Conservation (phyloP, 2,329 filamentous ascomycete species). For the Metarhizium rileyi region DNA sequence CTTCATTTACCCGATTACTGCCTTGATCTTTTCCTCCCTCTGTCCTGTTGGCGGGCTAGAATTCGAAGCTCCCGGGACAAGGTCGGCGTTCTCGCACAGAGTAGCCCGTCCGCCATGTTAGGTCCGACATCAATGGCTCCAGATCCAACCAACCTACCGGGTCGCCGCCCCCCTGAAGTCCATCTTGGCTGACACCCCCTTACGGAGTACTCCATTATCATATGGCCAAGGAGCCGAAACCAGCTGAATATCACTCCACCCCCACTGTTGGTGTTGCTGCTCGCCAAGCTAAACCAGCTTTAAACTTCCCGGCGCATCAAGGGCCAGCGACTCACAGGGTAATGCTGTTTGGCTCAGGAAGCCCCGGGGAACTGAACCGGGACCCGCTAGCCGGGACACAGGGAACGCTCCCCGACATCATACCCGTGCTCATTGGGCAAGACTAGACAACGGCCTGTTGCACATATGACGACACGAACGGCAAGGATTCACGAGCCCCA, state of each 20-base stretch:
- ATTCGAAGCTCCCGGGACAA: neutral
- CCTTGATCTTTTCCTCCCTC: neutral
- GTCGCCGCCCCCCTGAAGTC: constrained; percentile 5
- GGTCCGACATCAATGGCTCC: constrained; percentile 3
- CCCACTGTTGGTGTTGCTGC: neutral
- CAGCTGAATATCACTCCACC: neutral
- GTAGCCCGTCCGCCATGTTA: neutral
- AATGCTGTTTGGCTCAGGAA: neutral
- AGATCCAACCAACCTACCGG: constrained; percentile 13
- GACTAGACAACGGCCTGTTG: neutral
- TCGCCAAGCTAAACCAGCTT: neutral
- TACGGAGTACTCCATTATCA: neutral
- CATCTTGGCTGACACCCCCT: constrained; percentile 1
- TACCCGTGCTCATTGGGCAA: neutral
- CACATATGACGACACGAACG: constrained; percentile 3
- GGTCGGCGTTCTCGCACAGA: neutral
- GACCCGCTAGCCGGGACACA: constrained; percentile 9
- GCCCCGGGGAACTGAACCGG: constrained; percentile 12
- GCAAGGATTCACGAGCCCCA: neutral
- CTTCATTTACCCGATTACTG: neutral
- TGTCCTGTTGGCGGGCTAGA: neutral
- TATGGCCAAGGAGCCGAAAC: neutral
- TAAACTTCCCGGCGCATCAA: constrained; percentile 8
- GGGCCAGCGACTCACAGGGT: constrained; percentile 4
- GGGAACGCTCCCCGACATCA: constrained; percentile 1